Percentiles rank a stretch among this genome's conserved stretches.
Conservation (phyloP, 176 grass and related monocot genomes). For the Oryza glumipatula region DNA sequence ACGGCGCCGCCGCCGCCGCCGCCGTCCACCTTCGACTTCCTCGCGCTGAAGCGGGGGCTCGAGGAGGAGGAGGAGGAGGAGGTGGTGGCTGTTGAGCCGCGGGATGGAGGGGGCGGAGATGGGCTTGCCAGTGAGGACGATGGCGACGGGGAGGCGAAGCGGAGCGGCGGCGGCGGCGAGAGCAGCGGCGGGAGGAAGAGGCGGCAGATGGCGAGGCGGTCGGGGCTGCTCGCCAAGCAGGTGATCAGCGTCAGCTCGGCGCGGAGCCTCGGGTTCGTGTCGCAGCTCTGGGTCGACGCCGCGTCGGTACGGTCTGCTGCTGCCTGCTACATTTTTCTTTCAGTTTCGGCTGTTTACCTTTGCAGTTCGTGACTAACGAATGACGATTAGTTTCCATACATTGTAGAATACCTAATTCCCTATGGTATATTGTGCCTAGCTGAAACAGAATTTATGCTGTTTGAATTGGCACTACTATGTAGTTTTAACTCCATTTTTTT, state of each 20-base stretch:
- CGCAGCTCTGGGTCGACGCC: conserved; percentile 89
- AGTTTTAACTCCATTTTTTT: not conserved
- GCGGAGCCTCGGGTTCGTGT: conserved; percentile 86
- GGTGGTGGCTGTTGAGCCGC: not conserved
- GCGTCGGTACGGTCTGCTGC: conserved; percentile 44
- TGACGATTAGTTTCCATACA: not conserved
- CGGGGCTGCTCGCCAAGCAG: conserved; percentile 88
- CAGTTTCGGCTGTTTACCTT: not conserved
- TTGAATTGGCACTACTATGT: not conserved
- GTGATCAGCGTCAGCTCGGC: conserved; percentile 85
- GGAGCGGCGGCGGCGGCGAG: conserved; percentile 11
- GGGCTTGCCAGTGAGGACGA: conserved; percentile 15
- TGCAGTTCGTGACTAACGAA: too few species aligned
- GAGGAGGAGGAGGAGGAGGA: conserved; percentile 54
- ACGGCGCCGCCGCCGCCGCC: conserved; percentile 22
- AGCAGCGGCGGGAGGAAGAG: conserved; percentile 36
- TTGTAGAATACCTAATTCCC: too few species aligned
- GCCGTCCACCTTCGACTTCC: conserved; percentile 75
- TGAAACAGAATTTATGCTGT: not conserved
- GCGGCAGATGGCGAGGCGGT: conserved; percentile 68
- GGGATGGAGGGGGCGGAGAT: conserved; percentile 24
- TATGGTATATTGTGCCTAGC: not conserved
- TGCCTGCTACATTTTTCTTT: conserved; percentile 6
- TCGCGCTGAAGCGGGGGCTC: conserved; percentile 81
- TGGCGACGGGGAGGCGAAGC: conserved; percentile 33